A percentile compares a stretch with the other conserved stretches of the same genome.
phyloP scores from a whole-genome alignment of 768 basidiomycete genomes.

The Botryobasidium botryosum region DNA sequence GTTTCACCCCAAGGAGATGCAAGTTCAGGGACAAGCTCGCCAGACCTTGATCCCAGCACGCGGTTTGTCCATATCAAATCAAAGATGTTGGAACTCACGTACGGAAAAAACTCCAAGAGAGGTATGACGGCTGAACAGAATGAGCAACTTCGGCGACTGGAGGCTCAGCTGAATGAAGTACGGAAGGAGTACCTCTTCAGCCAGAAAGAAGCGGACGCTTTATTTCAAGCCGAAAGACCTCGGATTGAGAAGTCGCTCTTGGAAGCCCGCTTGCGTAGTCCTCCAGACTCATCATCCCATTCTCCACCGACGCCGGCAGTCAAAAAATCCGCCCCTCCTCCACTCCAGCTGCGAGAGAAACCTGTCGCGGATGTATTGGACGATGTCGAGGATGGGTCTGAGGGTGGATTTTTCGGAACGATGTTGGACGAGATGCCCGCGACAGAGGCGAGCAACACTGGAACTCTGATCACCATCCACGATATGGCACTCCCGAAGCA shows the following conservation, averaged over 20 bases:
- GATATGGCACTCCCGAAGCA: constrained; percentile 75
- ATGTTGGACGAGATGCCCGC: constrained; percentile 49
- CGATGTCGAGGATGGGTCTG: constrained; percentile 28
- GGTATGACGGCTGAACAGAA: no score
- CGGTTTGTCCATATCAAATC: no score
- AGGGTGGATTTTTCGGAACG: constrained; percentile 46
- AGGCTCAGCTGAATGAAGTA: constrained; percentile 28
- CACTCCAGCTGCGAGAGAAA: not conserved
- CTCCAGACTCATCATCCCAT: no score
- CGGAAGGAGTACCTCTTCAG: constrained; percentile 56
- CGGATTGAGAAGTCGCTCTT: no score
- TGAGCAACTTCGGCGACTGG: no score
- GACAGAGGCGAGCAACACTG: constrained; percentile 29
- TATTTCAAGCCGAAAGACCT: constrained; percentile 38
- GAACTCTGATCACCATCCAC: constrained; percentile 31
- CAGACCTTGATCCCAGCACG: no score
- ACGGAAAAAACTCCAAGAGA: no score
- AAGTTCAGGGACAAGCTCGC: no score
- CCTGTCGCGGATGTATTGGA: constrained; percentile 33
- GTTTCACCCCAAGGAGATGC: no score
- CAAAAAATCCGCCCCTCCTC: not conserved
- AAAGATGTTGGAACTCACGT: no score
- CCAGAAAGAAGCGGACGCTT: constrained; percentile 41
- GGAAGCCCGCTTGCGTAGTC: no score
- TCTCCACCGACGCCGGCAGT: not conserved